Evolutionary conservation across 148 eudicot genomes (phyloP).

Genomic region (Camellia sinensis): DNA sequence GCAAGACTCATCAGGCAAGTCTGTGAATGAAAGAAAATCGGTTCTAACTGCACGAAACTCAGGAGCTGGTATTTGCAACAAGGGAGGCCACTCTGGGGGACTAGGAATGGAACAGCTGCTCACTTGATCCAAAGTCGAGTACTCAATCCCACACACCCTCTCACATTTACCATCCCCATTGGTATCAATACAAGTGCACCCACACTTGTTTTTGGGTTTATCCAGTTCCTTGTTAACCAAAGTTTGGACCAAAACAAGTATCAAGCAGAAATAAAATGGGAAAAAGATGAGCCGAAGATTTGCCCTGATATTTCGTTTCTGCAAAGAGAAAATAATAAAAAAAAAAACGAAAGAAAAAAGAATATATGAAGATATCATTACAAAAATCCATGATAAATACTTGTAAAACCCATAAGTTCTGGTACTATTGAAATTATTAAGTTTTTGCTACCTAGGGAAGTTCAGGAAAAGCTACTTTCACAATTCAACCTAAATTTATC

Average conservation of each 20-base stretch:
- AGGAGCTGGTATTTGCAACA: slow-evolving; percentile 73
- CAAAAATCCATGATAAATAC: neutral
- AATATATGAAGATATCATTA: neutral
- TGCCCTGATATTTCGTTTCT: slow-evolving; percentile 64
- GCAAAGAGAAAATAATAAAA: slow-evolving; percentile 23
- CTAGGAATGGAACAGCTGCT: slow-evolving; percentile 52
- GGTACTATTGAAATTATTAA: neutral
- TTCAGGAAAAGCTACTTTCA: neutral
- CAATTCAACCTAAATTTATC: neutral
- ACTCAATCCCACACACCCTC: slow-evolving; percentile 64
- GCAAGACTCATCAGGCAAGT: slow-evolving; percentile 76
- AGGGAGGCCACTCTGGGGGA: slow-evolving; percentile 85
- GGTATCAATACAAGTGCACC: slow-evolving; percentile 59
- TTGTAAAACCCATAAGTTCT: neutral
- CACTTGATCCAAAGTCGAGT: slow-evolving; percentile 60
- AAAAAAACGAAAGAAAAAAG: neutral
- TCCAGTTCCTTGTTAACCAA: slow-evolving; percentile 56
- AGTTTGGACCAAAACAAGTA: slow-evolving; percentile 53
- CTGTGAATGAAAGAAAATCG: slow-evolving; percentile 35
- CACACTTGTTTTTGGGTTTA: slow-evolving; percentile 58
- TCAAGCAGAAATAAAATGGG: slow-evolving; percentile 67
- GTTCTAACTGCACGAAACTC: slow-evolving; percentile 67
- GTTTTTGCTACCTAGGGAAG: neutral
- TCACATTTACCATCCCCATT: slow-evolving; percentile 45
- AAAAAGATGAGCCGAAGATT: slow-evolving; percentile 53